Percentiles rank a stretch among this genome's conserved stretches.
Conservation (phyloP, 192 early-diverging fungal species). For the Borealophlyctis nickersoniae region DNA sequence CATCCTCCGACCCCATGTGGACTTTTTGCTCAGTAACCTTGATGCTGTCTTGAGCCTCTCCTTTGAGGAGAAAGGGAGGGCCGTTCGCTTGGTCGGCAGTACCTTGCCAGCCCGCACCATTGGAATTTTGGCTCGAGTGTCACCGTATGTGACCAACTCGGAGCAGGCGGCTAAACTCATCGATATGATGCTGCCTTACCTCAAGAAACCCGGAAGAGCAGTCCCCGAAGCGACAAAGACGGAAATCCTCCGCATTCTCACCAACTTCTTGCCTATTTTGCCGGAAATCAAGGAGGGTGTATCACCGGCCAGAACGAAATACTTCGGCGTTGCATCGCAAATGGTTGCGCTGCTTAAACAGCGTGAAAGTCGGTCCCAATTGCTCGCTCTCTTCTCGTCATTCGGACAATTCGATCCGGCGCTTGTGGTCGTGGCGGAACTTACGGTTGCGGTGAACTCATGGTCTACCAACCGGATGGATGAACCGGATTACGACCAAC, state of each 20-base stretch:
- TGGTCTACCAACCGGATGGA: slow-evolving; percentile 71
- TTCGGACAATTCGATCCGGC: slow-evolving; percentile 67
- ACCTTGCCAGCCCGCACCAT: slow-evolving; percentile 62
- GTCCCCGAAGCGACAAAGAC: slow-evolving; percentile 81
- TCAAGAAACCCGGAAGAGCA: slow-evolving; percentile 63
- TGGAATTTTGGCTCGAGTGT: slow-evolving; percentile 72
- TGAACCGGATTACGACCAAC: slow-evolving; percentile 82
- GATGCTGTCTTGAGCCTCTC: slow-evolving; percentile 7
- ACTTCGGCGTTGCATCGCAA: slow-evolving; percentile 65
- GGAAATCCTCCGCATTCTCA: slow-evolving; percentile 78
- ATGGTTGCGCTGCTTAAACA: slow-evolving; percentile 67
- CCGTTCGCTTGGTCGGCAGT: slow-evolving; percentile 9
- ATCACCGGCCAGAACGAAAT: slow-evolving; percentile 33
- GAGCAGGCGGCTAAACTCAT: slow-evolving; percentile 66
- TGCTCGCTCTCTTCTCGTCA: slow-evolving; percentile 58
- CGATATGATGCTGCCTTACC: slow-evolving; percentile 77
- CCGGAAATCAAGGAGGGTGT: slow-evolving; percentile 36
- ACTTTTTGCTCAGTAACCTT: slow-evolving; percentile 58
- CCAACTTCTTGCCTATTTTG: slow-evolving; percentile 75
- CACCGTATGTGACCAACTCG: slow-evolving; percentile 67
- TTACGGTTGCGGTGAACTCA: slow-evolving; percentile 77
- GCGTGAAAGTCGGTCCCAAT: slow-evolving; percentile 58
- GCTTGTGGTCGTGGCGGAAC: slow-evolving; percentile 41
- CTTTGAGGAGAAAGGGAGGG: slow-evolving; percentile 37
- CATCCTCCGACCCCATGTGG: slow-evolving; percentile 54